phyloP scores from a whole-genome alignment of 108 stramenopile genomes.

The Cyclotella cryptica region DNA sequence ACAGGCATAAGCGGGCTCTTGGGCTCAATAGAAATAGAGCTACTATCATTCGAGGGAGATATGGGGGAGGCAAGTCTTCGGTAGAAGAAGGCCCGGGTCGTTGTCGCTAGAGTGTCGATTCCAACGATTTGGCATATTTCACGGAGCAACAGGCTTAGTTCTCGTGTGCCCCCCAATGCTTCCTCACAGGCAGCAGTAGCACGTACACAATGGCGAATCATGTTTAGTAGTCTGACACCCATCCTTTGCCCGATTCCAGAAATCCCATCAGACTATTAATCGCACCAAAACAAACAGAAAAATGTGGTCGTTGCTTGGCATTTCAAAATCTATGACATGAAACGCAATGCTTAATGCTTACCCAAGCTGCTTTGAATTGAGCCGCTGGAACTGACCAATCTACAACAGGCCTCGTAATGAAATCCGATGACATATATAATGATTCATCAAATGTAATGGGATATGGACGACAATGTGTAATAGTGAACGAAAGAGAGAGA shows the following conservation, averaged over 20 bases:
- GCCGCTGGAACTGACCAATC: slow-evolving; percentile 36
- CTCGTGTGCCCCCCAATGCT: not conserved
- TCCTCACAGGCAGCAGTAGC: slow-evolving; percentile 1
- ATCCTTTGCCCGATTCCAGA: slow-evolving; percentile 19
- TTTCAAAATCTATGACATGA: no score
- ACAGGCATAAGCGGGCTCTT: slow-evolving; percentile 31
- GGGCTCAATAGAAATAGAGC: not conserved
- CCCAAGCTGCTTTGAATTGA: not conserved
- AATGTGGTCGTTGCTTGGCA: no score
- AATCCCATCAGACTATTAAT: slow-evolving; percentile 33
- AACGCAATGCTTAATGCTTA: slow-evolving; percentile 8
- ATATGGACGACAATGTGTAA: slow-evolving; percentile 20
- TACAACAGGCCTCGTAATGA: slow-evolving; percentile 38
- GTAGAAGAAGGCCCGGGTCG: slow-evolving; percentile 33
- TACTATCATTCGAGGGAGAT: not conserved
- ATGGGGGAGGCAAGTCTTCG: slow-evolving; percentile 18
- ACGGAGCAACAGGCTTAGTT: slow-evolving; percentile 13
- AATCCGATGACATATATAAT: slow-evolving; percentile 17
- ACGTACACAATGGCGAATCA: slow-evolving; percentile 8
- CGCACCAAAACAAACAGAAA: slow-evolving; percentile 10
- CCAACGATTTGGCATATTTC: slow-evolving; percentile 29
- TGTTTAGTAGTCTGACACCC: slow-evolving; percentile 19
- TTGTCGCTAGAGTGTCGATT: slow-evolving; percentile 19
- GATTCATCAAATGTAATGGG: slow-evolving; percentile 7
- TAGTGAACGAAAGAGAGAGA: slow-evolving; percentile 32